Base-by-base conservation (phyloP, 2,329 filamentous ascomycete species). In the Apiospora aurea region DNA sequence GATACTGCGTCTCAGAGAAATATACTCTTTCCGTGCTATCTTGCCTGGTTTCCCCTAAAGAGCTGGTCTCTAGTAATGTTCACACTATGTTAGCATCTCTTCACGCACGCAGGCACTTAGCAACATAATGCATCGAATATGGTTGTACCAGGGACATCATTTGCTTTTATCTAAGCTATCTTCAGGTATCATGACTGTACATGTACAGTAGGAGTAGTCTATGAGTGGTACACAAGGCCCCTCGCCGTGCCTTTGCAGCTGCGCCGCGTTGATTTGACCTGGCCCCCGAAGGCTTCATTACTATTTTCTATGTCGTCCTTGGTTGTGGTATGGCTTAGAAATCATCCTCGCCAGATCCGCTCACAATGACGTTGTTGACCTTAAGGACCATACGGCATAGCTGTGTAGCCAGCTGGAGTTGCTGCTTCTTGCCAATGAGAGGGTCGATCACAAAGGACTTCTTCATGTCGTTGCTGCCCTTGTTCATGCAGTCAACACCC, bases 381-480 rank as follows among this genome's bases (percentile, higher is more conserved):
- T 97, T 98, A 77, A 98, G 88, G 76, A 98, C 95, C 96, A 99
- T 98, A 76, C 96, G 92, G 87, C 96, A 98, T 77, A 99, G 87
- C 86, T 99, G 96, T 70, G 97, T 99, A 44, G 96, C 96, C 76
- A 99, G 89, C 85, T 98, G 91, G 73, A 99, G 89, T 85, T 99
- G 96, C 86, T 98, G 95, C 84, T 94, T 93, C 90, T 99, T 99
- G 78, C 96, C 96, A 81, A 99, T 99, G 80, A 99, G 87, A 70
- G 96, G 97, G 81, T 99, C 96, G 81, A 99, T 98, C 76, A 98
- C 96, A 83, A 99, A 99, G 76, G 96, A 94, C 77, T 97, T 92
- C 86, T 93, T 95, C 96, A 99, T 99, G 85, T 98, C 92, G 84
- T 98, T 98, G 86, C 89, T 95, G 77, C 96, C 96, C 47, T 91